These are phyloP conservation scores for Neoconidiobolus thromboides DNA, from an alignment of 371 early-diverging fungal genomes.

Conservation along the genomic window DNA sequence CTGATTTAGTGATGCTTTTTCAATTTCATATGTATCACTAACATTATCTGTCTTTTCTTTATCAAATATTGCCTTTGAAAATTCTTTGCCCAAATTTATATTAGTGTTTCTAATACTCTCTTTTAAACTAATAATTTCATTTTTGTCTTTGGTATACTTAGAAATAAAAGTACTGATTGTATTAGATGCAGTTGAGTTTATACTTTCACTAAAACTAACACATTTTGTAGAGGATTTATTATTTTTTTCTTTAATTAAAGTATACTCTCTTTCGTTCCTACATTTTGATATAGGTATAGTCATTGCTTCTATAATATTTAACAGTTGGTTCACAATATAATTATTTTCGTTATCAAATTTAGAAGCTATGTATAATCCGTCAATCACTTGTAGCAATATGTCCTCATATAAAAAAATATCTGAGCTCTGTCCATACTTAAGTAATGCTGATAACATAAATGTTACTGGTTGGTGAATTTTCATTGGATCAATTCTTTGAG, in stretches of 20 bases:
- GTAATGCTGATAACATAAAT: background rate
- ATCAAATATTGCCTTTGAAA: too few relatives aligned
- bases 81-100: too few relatives aligned
- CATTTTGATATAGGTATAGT: background rate
- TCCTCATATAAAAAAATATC: background rate
- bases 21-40: too few relatives aligned
- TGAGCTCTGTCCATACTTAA: background rate
- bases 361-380: background rate
- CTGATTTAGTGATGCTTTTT: too few relatives aligned
- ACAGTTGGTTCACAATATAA: background rate
- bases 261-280: background rate
- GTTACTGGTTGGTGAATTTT: background rate
- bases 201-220: background rate
- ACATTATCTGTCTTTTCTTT: too few relatives aligned
- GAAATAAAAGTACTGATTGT: background rate
- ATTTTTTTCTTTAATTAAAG: too few relatives aligned
- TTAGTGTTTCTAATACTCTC: too few relatives aligned
- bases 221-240: background rate
- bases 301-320: background rate
- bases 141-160: background rate
- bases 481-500: background rate
- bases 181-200: background rate
- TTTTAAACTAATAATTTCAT: background rate
- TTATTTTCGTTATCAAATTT: background rate
- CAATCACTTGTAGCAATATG: background rate